A percentile compares a stretch with the other conserved stretches of the same genome.
phyloP scores from a whole-genome alignment of 768 basidiomycete genomes.

The Mrakia gelida region DNA sequence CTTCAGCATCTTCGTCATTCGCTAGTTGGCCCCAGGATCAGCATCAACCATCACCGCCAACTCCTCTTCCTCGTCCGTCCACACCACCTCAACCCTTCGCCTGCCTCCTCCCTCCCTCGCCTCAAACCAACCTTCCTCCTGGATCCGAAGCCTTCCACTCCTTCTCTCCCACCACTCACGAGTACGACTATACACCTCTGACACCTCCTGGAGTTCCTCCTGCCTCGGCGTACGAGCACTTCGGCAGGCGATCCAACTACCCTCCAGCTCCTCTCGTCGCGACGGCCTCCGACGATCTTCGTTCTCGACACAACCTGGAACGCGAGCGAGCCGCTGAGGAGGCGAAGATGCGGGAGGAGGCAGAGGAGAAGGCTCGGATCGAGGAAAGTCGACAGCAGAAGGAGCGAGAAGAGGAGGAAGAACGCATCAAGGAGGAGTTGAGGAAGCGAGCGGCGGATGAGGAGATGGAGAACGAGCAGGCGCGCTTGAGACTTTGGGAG shows the following conservation, averaged over 20 bases:
- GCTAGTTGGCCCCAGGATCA: no score
- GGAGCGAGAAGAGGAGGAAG: background rate
- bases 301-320: background rate
- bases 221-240: background rate
- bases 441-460: background rate
- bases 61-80: background rate
- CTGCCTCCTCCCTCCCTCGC: background rate
- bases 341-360: background rate
- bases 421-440: background rate
- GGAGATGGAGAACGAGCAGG: background rate
- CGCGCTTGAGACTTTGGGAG: background rate
- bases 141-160: background rate
- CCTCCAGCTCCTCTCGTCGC: background rate
- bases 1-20: no score
- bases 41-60: no score
- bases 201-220: background rate
- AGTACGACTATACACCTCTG: background rate
- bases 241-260: background rate
- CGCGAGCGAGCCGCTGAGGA: background rate
- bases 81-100: background rate
- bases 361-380: background rate
- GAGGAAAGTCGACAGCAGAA: background rate
- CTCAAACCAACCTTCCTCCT: background rate
- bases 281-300: background rate
- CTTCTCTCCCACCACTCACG: background rate